A percentile compares a stretch with the other conserved stretches of the same genome.
These are phyloP conservation scores for Pseudoscleropodium purum DNA, from an alignment of 225 moss, liverwort and hornwort genomes.

Conservation along the genomic window DNA sequence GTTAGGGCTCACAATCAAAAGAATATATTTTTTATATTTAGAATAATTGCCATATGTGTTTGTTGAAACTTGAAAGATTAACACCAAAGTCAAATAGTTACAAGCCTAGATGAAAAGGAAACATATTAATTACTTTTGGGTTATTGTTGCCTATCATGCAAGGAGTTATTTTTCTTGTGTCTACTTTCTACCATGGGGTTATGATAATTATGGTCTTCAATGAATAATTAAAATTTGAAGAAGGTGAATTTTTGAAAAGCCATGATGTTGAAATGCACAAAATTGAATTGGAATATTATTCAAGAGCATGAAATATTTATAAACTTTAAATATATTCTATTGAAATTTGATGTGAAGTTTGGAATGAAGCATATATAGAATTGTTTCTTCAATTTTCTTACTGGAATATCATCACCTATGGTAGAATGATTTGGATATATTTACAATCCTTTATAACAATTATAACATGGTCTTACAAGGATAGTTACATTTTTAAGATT, in stretches of 20 bases:
- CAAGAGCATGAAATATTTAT: background rate
- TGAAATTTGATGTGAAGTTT: background rate
- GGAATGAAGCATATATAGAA: background rate
- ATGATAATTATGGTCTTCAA: background rate
- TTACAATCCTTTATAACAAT: accelerated
- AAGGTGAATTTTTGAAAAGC: background rate
- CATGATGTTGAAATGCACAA: background rate
- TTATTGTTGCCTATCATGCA: too few relatives aligned
- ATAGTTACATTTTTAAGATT: background rate
- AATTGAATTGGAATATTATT: background rate
- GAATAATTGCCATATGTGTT: background rate
- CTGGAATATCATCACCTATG: background rate
- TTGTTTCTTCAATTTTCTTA: background rate
- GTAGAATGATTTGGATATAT: background rate
- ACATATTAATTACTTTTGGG: background rate
- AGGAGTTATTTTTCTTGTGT: background rate
- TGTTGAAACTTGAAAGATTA: background rate
- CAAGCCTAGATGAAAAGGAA: background rate
- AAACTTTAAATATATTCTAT: too few relatives aligned
- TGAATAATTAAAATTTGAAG: background rate
- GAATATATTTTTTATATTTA: background rate
- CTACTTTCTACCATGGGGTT: accelerated
- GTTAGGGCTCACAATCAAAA: background rate
- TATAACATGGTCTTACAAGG: background rate
- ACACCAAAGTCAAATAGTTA: background rate